phyloP scores from a whole-genome alignment of 1,139 yeast genomes.

The Diutina sp. region DNA sequence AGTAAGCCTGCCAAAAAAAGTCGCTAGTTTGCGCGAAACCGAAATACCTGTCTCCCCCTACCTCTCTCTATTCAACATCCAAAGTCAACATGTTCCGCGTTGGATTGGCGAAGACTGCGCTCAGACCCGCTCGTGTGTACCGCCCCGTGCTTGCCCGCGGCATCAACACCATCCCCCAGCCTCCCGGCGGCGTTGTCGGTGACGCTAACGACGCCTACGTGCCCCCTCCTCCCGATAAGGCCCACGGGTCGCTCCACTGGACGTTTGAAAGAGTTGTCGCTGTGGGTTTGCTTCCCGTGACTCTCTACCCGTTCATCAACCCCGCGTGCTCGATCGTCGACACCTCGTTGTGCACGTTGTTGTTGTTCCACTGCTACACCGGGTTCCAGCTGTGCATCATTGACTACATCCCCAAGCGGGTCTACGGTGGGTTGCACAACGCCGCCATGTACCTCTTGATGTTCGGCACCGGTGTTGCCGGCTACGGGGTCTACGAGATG shows the following conservation, averaged over 20 bases:
- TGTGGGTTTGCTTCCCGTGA: constrained; percentile 60
- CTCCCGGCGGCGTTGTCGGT: constrained; percentile 62
- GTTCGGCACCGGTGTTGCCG: constrained; percentile 49
- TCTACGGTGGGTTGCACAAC: constrained; percentile 61
- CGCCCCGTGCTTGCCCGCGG: constrained; percentile 12
- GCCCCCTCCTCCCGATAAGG: constrained; percentile 43
- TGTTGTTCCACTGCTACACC: constrained; percentile 52
- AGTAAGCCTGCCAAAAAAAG: neutral
- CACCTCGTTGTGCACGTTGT: constrained; percentile 38
- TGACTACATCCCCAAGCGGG: constrained; percentile 58
- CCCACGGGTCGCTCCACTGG: constrained; percentile 88
- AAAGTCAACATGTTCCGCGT: constrained; percentile 1
- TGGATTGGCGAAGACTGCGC: constrained; percentile 1
- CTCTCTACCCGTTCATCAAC: constrained; percentile 16
- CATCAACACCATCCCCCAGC: constrained; percentile 41
- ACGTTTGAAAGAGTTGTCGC: constrained; percentile 63
- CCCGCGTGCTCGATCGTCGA: constrained; percentile 48
- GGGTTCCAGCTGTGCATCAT: constrained; percentile 71
- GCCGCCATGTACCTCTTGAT: constrained; percentile 50
- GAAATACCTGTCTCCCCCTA: neutral
- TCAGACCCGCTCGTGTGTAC: constrained; percentile 6
- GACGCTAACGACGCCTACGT: constrained; percentile 66
- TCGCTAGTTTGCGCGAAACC: neutral
- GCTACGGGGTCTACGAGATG: constrained; percentile 55
- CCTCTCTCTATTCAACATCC: neutral